Base-by-base conservation (phyloP, 441 rosid genomes). In the Omphalea diandra region DNA sequence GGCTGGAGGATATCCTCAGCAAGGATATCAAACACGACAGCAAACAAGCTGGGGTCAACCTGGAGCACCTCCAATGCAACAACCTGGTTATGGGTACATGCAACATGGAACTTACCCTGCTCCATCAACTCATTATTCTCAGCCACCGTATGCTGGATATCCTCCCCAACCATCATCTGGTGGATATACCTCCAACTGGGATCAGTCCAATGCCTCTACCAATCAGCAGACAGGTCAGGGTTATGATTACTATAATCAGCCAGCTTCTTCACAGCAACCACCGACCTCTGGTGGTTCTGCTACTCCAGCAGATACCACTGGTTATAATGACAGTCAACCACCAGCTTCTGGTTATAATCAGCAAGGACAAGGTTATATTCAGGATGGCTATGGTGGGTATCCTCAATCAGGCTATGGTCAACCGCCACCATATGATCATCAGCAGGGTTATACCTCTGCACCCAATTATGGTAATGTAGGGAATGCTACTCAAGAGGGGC, bases 241-340 rank as follows among this genome's bases (percentile, higher is more conserved):
- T 73, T 95, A 95, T 80, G 99, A 95, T 79, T 95, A 95, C 75
- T 95, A 93, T 35, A 70, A 80, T 73, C 99, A 93, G 78, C 92
- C 81, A 73, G 85, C 84, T 59, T 70, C 87, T 49, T 75, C 88
- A 11, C 91, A 88, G 75, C 96, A 82, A 79, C 89, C 79, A 72
- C 87, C 78, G 75, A 77, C 64, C 36, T 78, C 88, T 73, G 89
- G 86, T 73, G 90, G 86, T 78, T 53, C 91, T 61, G 83, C 85
- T 14, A 86, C 89, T 63, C 80, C 92, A 1, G 79, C 86, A 1
- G 98, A 91, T 73, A 79, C 64, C 65, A 38, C 85, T 9, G 97
- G 92, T 41, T 95, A 90, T 77, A 82, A 73, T 77, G 91, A 93
- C 71, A 76, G 76, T 79, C 99, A 88, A 74, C 86, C 86, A 26